Evolutionary conservation across 306 rosid genomes (phyloP), one percentile per base, ranked within the genome.

Genomic region (Datisca glomerata): DNA sequence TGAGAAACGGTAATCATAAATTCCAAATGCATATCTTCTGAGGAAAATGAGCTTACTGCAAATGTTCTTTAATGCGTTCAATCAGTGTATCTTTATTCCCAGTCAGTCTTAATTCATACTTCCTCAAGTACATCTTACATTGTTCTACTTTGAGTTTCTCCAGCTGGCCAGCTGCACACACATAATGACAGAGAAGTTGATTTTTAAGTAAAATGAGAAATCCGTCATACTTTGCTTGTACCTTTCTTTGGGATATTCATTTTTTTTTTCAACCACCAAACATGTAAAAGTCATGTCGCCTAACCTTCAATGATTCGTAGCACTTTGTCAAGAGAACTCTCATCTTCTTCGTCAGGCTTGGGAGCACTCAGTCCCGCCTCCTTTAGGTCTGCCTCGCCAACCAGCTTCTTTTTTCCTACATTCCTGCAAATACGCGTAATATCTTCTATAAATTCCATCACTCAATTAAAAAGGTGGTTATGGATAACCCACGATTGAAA

Each of bases 71-170:
- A 37, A 86, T 69, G 41, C 94, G 82, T 70, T 60, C 69, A 56
- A 79, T 60, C 29, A 87, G 85, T 16, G 65, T 66, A 36, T 52
- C 75, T 65, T 87, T 87, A 4, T 73, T 87, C 15, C 93, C 96
- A 0, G 93, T 73, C 51, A 82, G 56, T 71, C 94, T 74, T 71
- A 82, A 62, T 51, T 78, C 82, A 63, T 71, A 56, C 67, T 76
- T 87, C 62, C 84, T 76, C 62, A 87, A 40, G 57, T 87, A 87
- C 28, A 65, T 33, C 64, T 82, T 79, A 55, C 96, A 82, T 12
- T 82, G 85, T 14, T 74, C 80, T 59, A 82, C 74, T 68, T 76
- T 87, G 55, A 87, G 57, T 50, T 74, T 79, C 82, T 64, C 74
- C 17, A 74, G 41, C 47, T 43, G 51, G 12, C 75, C 73, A 15